A percentile compares a stretch with the other conserved stretches of the same genome.
Conservation (phyloP, 139 green algal species). For the Volvox reticuliferus region DNA sequence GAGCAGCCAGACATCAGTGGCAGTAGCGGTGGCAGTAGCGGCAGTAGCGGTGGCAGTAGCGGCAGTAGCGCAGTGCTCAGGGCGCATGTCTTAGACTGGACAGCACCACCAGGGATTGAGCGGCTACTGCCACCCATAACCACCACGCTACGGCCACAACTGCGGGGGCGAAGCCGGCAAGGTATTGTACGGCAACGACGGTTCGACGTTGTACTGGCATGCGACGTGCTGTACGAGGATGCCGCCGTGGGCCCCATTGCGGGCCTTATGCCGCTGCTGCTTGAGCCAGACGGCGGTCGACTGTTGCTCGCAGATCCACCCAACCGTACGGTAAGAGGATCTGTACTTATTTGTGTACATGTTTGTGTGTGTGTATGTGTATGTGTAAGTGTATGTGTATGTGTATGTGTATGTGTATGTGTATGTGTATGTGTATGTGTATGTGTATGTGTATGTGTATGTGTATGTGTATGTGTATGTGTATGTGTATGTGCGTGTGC, state of each 20-base stretch:
- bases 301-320: slow-evolving; percentile 71
- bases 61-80: slow-evolving; percentile 46
- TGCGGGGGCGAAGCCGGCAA: not conserved
- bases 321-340: slow-evolving; percentile 54
- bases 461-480: no score
- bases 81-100: slow-evolving; percentile 73
- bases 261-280: slow-evolving; percentile 52
- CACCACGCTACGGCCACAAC: not conserved
- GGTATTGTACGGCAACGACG: slow-evolving; percentile 12
- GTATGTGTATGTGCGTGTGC: no score
- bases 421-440: no score
- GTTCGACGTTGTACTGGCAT: slow-evolving; percentile 78
- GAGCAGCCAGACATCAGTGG: not conserved
- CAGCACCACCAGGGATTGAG: slow-evolving; percentile 5
- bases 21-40: slow-evolving; percentile 30
- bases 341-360: no score
- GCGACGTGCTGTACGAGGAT: slow-evolving; percentile 81
- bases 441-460: no score
- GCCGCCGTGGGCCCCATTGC: slow-evolving; percentile 70
- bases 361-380: no score
- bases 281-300: slow-evolving; percentile 19
- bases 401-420: no score
- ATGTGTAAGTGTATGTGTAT: no score
- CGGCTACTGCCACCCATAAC: not conserved
- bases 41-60: slow-evolving; percentile 6